Base-by-base conservation (phyloP, 1,284 basidiomycete species). In the Ceratobasidium sp. region DNA sequence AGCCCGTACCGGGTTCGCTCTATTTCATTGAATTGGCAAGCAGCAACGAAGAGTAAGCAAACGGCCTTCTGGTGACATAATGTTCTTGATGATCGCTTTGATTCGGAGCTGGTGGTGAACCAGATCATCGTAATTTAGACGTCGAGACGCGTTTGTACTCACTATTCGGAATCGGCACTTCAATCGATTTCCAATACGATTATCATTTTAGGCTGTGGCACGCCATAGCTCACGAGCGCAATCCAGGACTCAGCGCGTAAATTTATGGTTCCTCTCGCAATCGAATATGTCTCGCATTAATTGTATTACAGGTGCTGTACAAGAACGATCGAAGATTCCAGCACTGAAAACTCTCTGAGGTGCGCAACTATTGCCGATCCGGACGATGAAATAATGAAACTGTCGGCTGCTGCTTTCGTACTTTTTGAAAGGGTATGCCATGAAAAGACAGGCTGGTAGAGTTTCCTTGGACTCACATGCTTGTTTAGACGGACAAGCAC, bases 121-220 rank as follows among this genome's bases (percentile, higher is more conserved):
- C 7, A 28, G 21, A 55, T 11, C 55, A 28, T 30, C 55, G 55
- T 3, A 2, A 58, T 7, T 6, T 58, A 2, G 18, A 32, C 30
- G 32, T 30, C 18, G 18, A 38, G 35, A 38, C 55, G 3, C 55
- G 55, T 2, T 41, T 58, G 32, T 58, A 58, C 26, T 58, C 55
- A 30, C 55, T 30, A n/a, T 58, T 58, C 38, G 55, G 55, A 11
- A 18, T 58, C n/a, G 55, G 55, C 9, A 58, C 55, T 18, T 58
- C 55, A 13, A 35, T 58, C 8, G 55, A 58, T 41, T 58, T 58
- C 18, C 26, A 58, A 7, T 58, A 58, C 23, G 13, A 13, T 6
- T 58, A 58, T 18, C 18, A 58, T n/a, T 21, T 18, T 26, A 35
- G 32, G 55, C 26, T 16, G 6, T 6, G 52, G 21, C 14, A 26